Evolutionary conservation across 2,329 filamentous ascomycete genomes (phyloP), one percentile per base, ranked within the genome.

Genomic region (Teratosphaeria gauchensis): DNA sequence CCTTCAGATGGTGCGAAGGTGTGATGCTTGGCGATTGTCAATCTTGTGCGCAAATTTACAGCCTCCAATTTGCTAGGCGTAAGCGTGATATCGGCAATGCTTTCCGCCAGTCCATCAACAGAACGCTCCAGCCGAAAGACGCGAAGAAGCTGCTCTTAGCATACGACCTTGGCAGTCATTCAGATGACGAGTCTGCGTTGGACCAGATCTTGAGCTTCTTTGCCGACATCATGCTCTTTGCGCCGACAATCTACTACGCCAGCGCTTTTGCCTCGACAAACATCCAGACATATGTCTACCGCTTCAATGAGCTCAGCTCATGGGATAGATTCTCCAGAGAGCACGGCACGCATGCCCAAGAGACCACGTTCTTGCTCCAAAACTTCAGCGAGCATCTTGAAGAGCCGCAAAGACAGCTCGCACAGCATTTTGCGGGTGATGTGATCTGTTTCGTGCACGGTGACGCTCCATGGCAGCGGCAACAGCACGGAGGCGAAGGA

Each of bases 1-100:
- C 75, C 0, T 74, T 72, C 42, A 67, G 70, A 9, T 81, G 78
- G 78, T 79, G 75, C 58, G 66, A 74, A 38, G 69, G 72, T n/a
- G 58, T 81, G 11, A 71, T 80, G 60, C 74, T 81, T 46, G 79
- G 79, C 16, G 75, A 80, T 59, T 76, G 76, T 24, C 71, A 75
- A 59, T 72, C 77, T 53, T 78, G 81, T 69, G 67, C 65, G 38
- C 64, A 60, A 56, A 68, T 69, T 51, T 24, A 62, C 19, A 54
- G 53, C 46, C 8, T 42, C 12, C 35, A 42, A 16, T 61, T 66
- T 2, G 55, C 62, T 55, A 31, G 69, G 59, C 59, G 53, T 5
- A 35, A 35, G 54, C 66, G 60, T 48, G 75, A 60, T 60, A 68
- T 67, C 4, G 64, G 66, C 2, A 61, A 71, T 3, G 55, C 65